Percentiles rank a stretch among this genome's conserved stretches.
Evolutionary conservation across 495 filamentous ascomycete genomes (phyloP).

Genomic region (Diplogelasinospora grovesii): DNA sequence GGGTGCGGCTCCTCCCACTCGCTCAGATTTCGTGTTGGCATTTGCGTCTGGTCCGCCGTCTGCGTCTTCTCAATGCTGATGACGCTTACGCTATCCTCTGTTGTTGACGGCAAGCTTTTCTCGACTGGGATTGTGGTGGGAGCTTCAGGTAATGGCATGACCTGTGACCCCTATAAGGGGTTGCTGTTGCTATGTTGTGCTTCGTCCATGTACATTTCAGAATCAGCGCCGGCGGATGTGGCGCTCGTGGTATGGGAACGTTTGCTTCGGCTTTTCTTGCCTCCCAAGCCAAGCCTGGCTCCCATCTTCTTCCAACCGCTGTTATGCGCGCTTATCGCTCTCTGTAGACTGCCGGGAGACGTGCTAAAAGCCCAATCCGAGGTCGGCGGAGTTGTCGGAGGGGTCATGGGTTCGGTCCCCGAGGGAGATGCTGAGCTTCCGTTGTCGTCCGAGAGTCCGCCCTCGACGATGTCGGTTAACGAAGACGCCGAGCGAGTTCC

Average conservation of each 20-base stretch:
- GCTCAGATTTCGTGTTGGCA: constrained; percentile 11
- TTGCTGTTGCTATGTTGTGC: constrained; percentile 25
- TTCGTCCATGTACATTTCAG: constrained; percentile 20
- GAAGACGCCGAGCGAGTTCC: constrained; percentile 32
- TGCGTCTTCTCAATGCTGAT: constrained; percentile 8
- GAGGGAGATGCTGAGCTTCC: constrained; percentile 45
- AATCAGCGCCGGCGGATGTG: constrained; percentile 22
- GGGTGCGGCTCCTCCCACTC: constrained; percentile 44
- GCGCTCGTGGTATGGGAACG: constrained; percentile 33
- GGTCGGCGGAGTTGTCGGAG: constrained; percentile 76
- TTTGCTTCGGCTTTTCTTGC: constrained; percentile 46
- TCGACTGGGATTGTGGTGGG: constrained; percentile 23
- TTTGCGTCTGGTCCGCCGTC: constrained; percentile 12
- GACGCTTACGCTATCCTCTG: constrained; percentile 11
- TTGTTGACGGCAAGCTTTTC: constrained; percentile 8
- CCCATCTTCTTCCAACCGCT: constrained; percentile 82
- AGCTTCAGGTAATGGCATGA: constrained; percentile 39
- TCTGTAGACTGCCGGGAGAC: constrained; percentile 45
- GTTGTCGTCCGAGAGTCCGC: constrained; percentile 43
- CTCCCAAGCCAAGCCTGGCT: constrained; percentile 65
- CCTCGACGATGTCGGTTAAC: constrained; percentile 28
- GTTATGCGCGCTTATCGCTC: constrained; percentile 43
- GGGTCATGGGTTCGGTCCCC: constrained; percentile 70
- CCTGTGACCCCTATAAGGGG: constrained; percentile 49
- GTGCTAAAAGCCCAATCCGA: constrained; percentile 49